Evolutionary conservation across 257 asterid genomes (phyloP).

Genomic region (Parsonsia alboflavescens): DNA sequence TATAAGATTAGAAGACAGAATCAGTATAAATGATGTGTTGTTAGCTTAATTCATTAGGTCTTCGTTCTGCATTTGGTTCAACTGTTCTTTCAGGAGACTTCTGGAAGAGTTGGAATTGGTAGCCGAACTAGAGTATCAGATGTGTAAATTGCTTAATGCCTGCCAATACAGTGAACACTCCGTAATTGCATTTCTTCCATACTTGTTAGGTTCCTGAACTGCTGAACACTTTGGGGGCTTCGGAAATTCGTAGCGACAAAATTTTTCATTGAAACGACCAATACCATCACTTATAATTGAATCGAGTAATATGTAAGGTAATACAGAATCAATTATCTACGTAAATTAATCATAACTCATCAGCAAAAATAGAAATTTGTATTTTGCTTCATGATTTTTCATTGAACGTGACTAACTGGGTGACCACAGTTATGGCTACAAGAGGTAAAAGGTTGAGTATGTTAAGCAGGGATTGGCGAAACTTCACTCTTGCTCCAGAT

Average conservation of each 20-base stretch:
- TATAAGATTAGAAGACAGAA: too few species aligned
- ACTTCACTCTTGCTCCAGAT: too few species aligned
- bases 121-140: neutral
- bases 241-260: neutral
- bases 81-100: neutral
- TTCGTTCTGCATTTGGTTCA: neutral
- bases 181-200: neutral
- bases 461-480: conserved; percentile 74
- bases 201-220: neutral
- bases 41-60: neutral
- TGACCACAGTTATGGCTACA: conserved; percentile 15
- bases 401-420: neutral
- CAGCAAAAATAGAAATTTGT: neutral
- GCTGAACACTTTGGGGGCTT: neutral
- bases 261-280: neutral
- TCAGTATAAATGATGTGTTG: neutral
- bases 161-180: neutral
- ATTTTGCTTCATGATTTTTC: neutral
- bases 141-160: neutral
- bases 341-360: neutral
- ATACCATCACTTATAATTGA: neutral
- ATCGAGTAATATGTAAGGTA: neutral
- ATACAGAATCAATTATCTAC: neutral
- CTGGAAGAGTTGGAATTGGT: neutral
- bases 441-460: conserved; percentile 57